Conservation (phyloP, 345 rosid species). For the Draba incana region DNA sequence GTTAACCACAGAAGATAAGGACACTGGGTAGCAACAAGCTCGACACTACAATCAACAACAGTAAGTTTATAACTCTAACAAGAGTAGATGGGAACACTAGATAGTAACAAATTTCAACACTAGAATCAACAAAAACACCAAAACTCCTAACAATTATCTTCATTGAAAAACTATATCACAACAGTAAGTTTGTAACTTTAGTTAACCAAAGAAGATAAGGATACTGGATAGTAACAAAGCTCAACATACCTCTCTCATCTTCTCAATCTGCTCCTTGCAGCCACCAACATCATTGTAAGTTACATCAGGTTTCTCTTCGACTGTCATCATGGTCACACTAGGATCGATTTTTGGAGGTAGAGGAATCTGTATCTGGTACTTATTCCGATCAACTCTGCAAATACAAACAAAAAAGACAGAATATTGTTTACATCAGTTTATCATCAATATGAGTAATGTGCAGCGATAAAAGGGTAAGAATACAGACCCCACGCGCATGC, state of each 20-base stretch:
- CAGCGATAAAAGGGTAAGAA: neutral
- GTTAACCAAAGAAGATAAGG: neutral
- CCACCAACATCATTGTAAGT: conserved; percentile 98
- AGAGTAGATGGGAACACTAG: neutral
- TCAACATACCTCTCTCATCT: conserved; percentile 82
- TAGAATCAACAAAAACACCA: conserved; percentile 18
- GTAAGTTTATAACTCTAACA: neutral
- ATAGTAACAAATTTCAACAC: conserved; percentile 19
- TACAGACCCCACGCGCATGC: conserved; percentile 97
- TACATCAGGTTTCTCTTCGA: conserved; percentile 98
- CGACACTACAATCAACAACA: conserved; percentile 16
- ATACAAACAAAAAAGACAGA: neutral
- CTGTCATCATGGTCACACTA: conserved; percentile 99
- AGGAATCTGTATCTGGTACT: conserved; percentile 97
- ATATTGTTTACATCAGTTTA: neutral
- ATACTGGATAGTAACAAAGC: neutral
- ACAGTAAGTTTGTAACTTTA: neutral
- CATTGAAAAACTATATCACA: neutral
- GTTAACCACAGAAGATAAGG: neutral
- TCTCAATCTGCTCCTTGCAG: conserved; percentile 97
- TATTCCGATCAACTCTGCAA: conserved; percentile 94
- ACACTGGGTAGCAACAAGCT: neutral
- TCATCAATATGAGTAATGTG: neutral
- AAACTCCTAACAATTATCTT: neutral
- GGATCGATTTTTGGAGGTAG: conserved; percentile 99